Base-by-base conservation (phyloP, 257 asterid genomes). In the Nicotiana tabacum region DNA sequence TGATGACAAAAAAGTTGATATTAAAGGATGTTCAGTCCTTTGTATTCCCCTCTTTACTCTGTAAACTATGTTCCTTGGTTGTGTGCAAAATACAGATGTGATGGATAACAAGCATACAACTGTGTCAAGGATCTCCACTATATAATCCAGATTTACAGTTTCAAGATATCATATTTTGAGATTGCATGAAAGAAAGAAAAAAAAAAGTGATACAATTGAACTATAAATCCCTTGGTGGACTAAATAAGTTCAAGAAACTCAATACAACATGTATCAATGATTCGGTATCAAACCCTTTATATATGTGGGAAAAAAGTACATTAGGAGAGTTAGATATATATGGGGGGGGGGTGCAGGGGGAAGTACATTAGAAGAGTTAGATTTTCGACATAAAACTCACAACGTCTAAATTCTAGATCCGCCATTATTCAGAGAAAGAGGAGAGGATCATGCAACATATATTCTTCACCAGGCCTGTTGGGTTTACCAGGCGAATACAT, bases 401-500 rank as follows among this genome's bases (percentile, higher is more conserved):
- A 60, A 21, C 1, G 55, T 68, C 30, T 68, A 68, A 33, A 35
- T 35, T 18, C 51, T 37, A 18, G 11, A 68, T 53, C 58, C 18
- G 18, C 6, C 18, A 18, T 0, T 58, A 58, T 58, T 1, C 10
- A 11, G 58, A 53, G 0, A 16, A 17, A 53, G 57, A 11, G 6
- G 58, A 53, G 58, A 56, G 21, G 1, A 56, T 56, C 21, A 56
- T 56, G n/a, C 5, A 17, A 17, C 62, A 17, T 17, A 57, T 17
- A 57, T 13, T 95, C 99, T 84, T 91, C 98, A 32, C 93, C 92
- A 35, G 98, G 97, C 76, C 97, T 82, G 82, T 95, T 94, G 90
- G 94, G 90, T 87, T 95, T 95, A 88, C 91, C 92, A 0, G 98
- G 98, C 1, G 98, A 95, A 77, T 92, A 89, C 9, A 92, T 89